Evolutionary conservation across 768 basidiomycete genomes (phyloP), one percentile per base, ranked within the genome.

Genomic region (Neoboletus magnificus): DNA sequence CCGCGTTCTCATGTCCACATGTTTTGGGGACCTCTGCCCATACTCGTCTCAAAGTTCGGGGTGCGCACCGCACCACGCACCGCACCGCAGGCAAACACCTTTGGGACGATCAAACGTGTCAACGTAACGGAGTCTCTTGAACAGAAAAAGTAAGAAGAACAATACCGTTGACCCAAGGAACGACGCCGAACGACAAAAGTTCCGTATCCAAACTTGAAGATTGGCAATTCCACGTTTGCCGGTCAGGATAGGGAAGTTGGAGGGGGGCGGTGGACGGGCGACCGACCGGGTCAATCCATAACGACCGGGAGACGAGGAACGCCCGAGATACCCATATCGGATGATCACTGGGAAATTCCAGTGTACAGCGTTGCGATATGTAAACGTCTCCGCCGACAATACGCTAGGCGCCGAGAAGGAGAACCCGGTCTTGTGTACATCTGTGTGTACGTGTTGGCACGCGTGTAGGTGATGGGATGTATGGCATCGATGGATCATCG

Each of bases 251-350:
- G 18, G 18, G 9, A 27, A 20, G 12, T 13, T 32, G 18, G 37
- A 10, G 4, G 37, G n/a, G 4, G 8, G 35, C 25, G 36, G 25
- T 41, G 27, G 22, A 54, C 52, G 50, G 50, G n/a, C 18, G 23
- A 53, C 52, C 23, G n/a, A 54, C 20, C 25, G 23, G 25, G 40
- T n/a, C 27, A 23, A 56, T 33, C 36, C 43, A 33, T 56, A 36
- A 37, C 36, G 27, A 39, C 45, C 16, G 30, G 18, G 29, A n/a
- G 12, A 45, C 18, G 5, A 45, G 27, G 9, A n/a, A 36, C 30
- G 7, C 11, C 40, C 4, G 25, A 48, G 32, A 11, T 12, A n/a
- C 5, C 52, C 52, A 62, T 62, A 61, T 61, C 60, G 55, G 60
- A 46, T 15, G 39, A 61, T 61, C 60, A 47, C 40, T 57, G 22